Evolutionary conservation across 495 filamentous ascomycete species (phyloP), one percentile per base, ranked within the genome.

Genomic region (Tetracladium setigerum): DNA sequence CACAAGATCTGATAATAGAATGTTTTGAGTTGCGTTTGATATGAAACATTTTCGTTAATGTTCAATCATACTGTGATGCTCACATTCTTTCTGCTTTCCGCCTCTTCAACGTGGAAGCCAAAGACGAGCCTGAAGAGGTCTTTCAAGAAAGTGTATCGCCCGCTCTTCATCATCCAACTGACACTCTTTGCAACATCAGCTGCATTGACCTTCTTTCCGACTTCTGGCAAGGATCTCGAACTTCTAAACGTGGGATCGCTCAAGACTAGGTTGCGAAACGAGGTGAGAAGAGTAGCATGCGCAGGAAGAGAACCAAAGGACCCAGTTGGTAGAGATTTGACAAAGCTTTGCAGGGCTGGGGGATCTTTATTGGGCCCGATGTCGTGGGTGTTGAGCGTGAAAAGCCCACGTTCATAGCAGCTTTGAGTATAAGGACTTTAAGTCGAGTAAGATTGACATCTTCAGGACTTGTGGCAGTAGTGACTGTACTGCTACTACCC

Each of bases 71-170:
- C 57, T 2, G 52, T 48, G 43, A 60, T 60, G 32, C 46, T 54
- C 18, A 54, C 50, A 48, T 46, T 53, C 50, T 60, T 60, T 35
- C 57, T 49, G 18, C 18, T 38, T 30, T 79, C 78, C 1, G 78
- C 81, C 52, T 92, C 89, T 50, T 94, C 86, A 19, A 84, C 57
- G 46, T 83, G 78, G 59, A 87, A 87, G 0, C 89, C 87, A 65
- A 91, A 89, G 2, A 95, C 87, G n/a, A 89, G 68, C 38, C 79
- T 74, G 66, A 82, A 95, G 9, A 95, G 65, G 61, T 95, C 89
- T 17, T 75, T 72, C 50, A 95, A 65, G 76, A 87, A 95, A 15
- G 67, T 67, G 60, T 89, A 86, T 52, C 81, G 71, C 38, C 79
- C 80, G 27, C 65, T 69, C 47, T 79, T 75, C 38, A 76, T 72